These are phyloP conservation scores for Macrolepiota dolichaula DNA, from an alignment of 768 basidiomycete genomes.

Conservation along the genomic window DNA sequence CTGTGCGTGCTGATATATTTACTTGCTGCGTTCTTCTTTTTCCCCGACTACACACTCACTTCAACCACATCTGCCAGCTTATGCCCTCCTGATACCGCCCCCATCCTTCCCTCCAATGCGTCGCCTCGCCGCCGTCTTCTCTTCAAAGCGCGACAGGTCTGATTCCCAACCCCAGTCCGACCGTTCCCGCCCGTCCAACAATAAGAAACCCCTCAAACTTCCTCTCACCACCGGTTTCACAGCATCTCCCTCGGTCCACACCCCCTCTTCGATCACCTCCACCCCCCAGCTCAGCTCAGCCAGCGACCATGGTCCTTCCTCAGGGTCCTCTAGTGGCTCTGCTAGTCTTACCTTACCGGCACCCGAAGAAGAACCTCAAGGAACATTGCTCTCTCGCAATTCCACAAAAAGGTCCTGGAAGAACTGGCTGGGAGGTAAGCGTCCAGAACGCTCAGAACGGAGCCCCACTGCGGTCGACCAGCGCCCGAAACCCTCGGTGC, in stretches of 20 bases:
- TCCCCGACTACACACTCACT: neutral
- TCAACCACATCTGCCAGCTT: slow-evolving; percentile 4
- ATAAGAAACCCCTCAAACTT: slow-evolving; percentile 8
- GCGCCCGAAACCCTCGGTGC: slow-evolving; percentile 22
- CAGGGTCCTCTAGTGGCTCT: slow-evolving; percentile 61
- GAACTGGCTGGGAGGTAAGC: slow-evolving; percentile 48
- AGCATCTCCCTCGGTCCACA: slow-evolving; percentile 17
- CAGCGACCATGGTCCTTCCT: slow-evolving; percentile 44
- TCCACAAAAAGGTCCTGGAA: slow-evolving; percentile 50
- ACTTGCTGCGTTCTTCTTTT: neutral
- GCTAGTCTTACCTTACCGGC: slow-evolving; percentile 54
- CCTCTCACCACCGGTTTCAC: neutral
- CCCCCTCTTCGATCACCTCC: slow-evolving; percentile 20
- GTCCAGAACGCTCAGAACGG: slow-evolving; percentile 17
- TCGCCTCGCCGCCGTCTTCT: slow-evolving; percentile 60
- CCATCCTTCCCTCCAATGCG: slow-evolving; percentile 42
- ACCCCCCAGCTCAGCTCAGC: slow-evolving; percentile 30
- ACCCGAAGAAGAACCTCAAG: slow-evolving; percentile 52
- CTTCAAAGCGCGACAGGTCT: slow-evolving; percentile 39
- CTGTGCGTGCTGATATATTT: slow-evolving; percentile 9
- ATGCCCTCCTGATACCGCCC: slow-evolving; percentile 3
- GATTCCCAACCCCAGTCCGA: slow-evolving; percentile 17
- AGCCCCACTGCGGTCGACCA: slow-evolving; percentile 17
- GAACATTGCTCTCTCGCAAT: slow-evolving; percentile 23
- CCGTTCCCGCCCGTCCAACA: slow-evolving; percentile 11